Evolutionary conservation across 1,139 yeast species (phyloP).

Genomic region (Lodderomyces parapsilosis): DNA sequence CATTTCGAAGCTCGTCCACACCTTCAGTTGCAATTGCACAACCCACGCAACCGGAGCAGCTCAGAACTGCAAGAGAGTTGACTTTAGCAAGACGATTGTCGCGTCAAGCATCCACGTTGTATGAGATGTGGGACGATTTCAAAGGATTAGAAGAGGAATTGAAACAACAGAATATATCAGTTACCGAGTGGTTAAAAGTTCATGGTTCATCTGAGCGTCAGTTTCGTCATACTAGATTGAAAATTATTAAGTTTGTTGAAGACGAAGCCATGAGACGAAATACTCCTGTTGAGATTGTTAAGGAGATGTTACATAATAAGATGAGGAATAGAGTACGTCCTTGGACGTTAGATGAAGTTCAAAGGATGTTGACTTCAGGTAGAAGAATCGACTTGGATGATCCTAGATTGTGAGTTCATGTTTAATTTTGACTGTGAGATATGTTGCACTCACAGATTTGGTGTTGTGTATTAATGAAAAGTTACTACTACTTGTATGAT

Average conservation of each 20-base stretch:
- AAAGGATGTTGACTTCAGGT: conserved; percentile 35
- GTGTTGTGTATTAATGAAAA: no score
- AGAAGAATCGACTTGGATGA: conserved; percentile 31
- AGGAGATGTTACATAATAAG: conserved; percentile 31
- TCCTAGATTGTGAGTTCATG: conserved; percentile 9
- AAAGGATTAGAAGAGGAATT: conserved; percentile 30
- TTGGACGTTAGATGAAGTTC: conserved; percentile 42
- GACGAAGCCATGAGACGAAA: conserved; percentile 29
- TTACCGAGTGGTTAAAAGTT: conserved; percentile 36
- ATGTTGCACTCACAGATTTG: no score
- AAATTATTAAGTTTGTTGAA: conserved; percentile 34
- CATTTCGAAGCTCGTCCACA: neutral
- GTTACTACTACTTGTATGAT: no score
- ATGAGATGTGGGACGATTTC: conserved; percentile 43
- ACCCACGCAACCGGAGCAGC: neutral
- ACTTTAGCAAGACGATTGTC: conserved; percentile 29
- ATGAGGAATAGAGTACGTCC: conserved; percentile 35
- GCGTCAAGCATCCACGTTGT: conserved; percentile 32
- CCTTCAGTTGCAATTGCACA: no score
- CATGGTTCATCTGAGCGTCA: conserved; percentile 37
- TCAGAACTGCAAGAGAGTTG: conserved; percentile 19
- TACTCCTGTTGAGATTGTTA: conserved; percentile 24
- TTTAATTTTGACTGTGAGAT: no score
- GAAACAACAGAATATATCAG: conserved; percentile 26
- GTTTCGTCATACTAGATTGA: conserved; percentile 34